Conservation (phyloP, 1,139 yeast genomes). For the Pichia sp. region DNA sequence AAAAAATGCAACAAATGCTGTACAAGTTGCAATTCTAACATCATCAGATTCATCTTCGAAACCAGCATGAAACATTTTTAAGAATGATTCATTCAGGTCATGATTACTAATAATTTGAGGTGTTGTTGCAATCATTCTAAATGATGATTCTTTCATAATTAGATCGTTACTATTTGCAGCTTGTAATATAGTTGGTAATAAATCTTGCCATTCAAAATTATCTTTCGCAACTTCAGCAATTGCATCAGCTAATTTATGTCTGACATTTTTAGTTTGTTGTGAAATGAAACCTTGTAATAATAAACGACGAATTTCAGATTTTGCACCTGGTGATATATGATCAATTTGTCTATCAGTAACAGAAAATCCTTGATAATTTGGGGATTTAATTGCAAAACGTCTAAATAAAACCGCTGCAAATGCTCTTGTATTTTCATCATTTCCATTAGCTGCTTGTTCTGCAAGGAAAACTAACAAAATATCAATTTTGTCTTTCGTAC, state of each 20-base stretch:
- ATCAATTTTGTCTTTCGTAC: conserved; percentile 54
- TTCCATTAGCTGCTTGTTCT: conserved; percentile 64
- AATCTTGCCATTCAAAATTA: conserved; percentile 61
- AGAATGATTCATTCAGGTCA: conserved; percentile 47
- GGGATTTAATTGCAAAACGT: conserved; percentile 76
- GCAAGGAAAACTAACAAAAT: conserved; percentile 72
- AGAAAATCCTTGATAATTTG: conserved; percentile 46
- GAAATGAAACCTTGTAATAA: conserved; percentile 69
- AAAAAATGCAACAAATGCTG: conserved; percentile 89
- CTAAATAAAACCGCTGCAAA: conserved; percentile 86
- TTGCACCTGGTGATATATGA: conserved; percentile 52
- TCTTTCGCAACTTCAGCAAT: conserved; percentile 87
- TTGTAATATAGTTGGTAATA: conserved; percentile 67
- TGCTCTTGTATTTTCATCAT: conserved; percentile 48
- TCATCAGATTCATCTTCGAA: conserved; percentile 73
- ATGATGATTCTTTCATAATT: conserved; percentile 84
- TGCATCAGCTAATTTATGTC: conserved; percentile 92
- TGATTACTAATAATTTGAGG: conserved; percentile 66
- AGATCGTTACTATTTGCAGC: conserved; percentile 51
- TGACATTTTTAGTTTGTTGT: conserved; percentile 61
- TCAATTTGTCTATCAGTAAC: conserved; percentile 78
- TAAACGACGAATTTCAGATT: conserved; percentile 55
- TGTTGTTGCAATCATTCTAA: conserved; percentile 78
- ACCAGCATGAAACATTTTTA: conserved; percentile 72
- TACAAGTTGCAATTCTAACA: conserved; percentile 86